Conservation (phyloP, 192 early-diverging fungal species). For the Paraglomus brasilianum region DNA sequence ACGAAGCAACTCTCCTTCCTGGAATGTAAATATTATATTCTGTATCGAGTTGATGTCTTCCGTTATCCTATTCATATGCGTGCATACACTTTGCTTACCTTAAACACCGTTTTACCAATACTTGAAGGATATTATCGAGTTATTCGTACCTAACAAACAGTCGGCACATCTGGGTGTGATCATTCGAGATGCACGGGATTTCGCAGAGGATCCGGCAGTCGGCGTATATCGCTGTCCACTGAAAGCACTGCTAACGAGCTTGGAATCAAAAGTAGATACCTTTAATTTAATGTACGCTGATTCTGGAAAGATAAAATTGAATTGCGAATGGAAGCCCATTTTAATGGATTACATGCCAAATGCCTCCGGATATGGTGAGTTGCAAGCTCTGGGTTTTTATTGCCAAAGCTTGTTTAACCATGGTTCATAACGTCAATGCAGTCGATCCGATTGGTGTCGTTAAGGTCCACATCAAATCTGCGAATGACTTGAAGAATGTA, state of each 20-base stretch:
- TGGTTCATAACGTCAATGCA: not conserved
- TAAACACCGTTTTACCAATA: no score
- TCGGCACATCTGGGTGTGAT: conserved; percentile 54
- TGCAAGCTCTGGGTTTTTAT: no score
- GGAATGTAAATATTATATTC: conserved; percentile 11
- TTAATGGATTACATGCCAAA: conserved; percentile 52
- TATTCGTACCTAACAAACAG: conserved; percentile 70
- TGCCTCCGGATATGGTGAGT: conserved; percentile 38
- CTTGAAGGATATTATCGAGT: conserved; percentile 50
- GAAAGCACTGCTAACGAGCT: conserved; percentile 23
- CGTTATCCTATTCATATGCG: no score
- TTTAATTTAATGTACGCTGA: conserved; percentile 30
- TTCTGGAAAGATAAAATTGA: conserved; percentile 34
- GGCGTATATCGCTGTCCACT: conserved; percentile 1
- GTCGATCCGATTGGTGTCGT: conserved; percentile 68
- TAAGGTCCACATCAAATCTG: conserved; percentile 66
- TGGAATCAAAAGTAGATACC: conserved; percentile 34
- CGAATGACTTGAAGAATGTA: conserved; percentile 71
- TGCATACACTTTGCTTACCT: no score
- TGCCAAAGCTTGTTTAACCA: no score
- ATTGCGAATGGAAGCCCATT: conserved; percentile 66
- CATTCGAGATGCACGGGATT: conserved; percentile 52
- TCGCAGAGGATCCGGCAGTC: conserved; percentile 16
- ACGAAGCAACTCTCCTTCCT: conserved; percentile 53
- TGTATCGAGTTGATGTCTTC: no score